These are phyloP conservation scores for Lasiodiplodia theobromae DNA, from an alignment of 2,329 filamentous ascomycete genomes.

Conservation along the genomic window DNA sequence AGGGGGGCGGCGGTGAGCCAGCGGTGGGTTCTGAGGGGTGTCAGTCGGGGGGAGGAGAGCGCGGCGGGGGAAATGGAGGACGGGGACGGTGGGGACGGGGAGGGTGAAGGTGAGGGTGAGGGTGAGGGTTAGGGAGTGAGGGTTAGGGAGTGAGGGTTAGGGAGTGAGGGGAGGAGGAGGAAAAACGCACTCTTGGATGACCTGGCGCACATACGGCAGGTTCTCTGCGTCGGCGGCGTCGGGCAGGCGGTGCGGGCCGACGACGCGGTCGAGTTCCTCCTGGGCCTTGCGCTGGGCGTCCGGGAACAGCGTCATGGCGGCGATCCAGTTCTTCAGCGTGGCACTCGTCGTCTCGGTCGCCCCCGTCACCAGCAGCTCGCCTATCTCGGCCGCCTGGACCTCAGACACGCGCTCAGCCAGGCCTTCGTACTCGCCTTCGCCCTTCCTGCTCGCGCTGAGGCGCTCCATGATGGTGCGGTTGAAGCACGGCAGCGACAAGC, in stretches of 20 bases:
- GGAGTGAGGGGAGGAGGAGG: conserved; percentile 28
- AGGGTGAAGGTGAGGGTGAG: too few species aligned
- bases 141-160: neutral
- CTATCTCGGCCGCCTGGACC: conserved; percentile 3
- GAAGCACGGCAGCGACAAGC: conserved; percentile 17
- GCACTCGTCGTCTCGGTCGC: conserved; percentile 30
- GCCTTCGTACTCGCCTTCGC: too few species aligned
- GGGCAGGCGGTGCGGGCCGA: conserved; percentile 31
- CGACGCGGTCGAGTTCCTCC: conserved; percentile 35
- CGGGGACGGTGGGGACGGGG: neutral
- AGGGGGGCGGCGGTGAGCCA: conserved; percentile 32
- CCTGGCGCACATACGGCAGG: conserved; percentile 28
- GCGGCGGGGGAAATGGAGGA: too few species aligned
- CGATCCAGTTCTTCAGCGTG: conserved; percentile 45
- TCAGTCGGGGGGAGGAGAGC: too few species aligned
- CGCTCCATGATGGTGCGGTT: conserved; percentile 7
- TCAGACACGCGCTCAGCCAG: neutral
- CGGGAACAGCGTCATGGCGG: conserved; percentile 38
- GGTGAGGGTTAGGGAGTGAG: too few species aligned
- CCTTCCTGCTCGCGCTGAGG: neutral
- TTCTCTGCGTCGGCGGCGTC: conserved; percentile 29
- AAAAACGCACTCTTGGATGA: conserved; percentile 32
- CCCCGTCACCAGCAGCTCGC: neutral
- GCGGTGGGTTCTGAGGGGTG: neutral
- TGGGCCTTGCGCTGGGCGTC: conserved; percentile 42